Base-by-base conservation (phyloP, 176 grass and related monocot genomes). In the Avena insularis region DNA sequence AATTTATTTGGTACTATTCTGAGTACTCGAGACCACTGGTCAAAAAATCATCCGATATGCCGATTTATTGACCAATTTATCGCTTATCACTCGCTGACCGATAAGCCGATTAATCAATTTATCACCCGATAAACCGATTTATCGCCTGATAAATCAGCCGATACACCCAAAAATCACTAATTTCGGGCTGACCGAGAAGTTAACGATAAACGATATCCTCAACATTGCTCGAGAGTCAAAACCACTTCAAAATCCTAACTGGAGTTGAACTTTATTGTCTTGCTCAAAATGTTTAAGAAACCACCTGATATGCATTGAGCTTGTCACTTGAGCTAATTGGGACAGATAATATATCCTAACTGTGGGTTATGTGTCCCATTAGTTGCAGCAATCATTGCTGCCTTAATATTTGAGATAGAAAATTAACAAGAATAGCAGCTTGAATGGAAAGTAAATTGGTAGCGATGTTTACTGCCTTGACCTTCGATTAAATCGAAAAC, bases 301-400 rank as follows among this genome's bases (percentile, higher is more conserved):
- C 13, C 17, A 60, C 19, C 19, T 14, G 11, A 59, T 50, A 35
- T 67, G 19, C 33, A 17, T 68, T 35, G 29, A n/a, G 47, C n/a
- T 47, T 85, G 23, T 4, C 33, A 31, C 25, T 80, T 79, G 79
- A 79, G 76, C n/a, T 80, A 19, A 54, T 21, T 84, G n/a, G 33
- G 85, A 62, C 12, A 4, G 56, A 55, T 57, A 65, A 29, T 85
- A 56, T 40, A 38, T 47, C 1, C 85, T 45, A 61, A 64, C 46
- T 59, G 12, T 27, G 40, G 40, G 54, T 80, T 81, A 38, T 63
- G 33, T 15, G 12, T 38, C 70, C 17, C 57, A 38, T 83, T 65
- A 56, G 47, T 64, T 66, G 76, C 53, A 38, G 57, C 16, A 69
- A 62, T 68, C 2, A 8, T 72, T 43, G 45, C 13, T 79, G 21